Percentiles rank a stretch among this genome's conserved stretches.
These are phyloP conservation scores for Endogone sp. DNA, from an alignment of 192 early-diverging fungal species.

Conservation along the genomic window DNA sequence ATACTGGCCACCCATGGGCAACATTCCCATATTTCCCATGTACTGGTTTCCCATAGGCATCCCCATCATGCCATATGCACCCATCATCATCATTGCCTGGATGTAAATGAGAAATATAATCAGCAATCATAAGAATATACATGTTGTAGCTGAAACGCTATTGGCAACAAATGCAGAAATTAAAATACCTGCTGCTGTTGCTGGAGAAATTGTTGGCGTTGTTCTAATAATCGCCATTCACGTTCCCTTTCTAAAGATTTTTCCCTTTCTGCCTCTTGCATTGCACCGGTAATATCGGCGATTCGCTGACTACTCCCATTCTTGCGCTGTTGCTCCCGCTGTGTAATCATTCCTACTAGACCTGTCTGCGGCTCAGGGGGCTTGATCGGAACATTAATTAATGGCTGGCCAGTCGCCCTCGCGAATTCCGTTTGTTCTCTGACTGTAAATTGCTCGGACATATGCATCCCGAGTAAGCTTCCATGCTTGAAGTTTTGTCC, in stretches of 20 bases:
- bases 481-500: slow-evolving; percentile 29
- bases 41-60: neutral
- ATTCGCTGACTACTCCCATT: slow-evolving; percentile 5
- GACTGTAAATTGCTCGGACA: slow-evolving; percentile 23
- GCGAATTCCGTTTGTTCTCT: slow-evolving; percentile 37
- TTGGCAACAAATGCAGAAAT: neutral
- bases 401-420: slow-evolving; percentile 31
- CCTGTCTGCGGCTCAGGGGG: slow-evolving; percentile 23
- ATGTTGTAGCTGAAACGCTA: neutral
- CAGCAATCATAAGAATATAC: neutral
- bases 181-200: slow-evolving; percentile 16
- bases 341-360: slow-evolving; percentile 31
- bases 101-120: neutral
- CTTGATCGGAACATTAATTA: slow-evolving; percentile 31
- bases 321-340: slow-evolving; percentile 24
- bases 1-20: neutral
- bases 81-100: slow-evolving; percentile 1
- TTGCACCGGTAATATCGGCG: slow-evolving; percentile 15
- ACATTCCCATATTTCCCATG: neutral
- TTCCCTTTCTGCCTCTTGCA: slow-evolving; percentile 21
- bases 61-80: neutral
- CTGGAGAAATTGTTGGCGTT: slow-evolving; percentile 29
- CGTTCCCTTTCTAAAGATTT: slow-evolving; percentile 29
- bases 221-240: slow-evolving; percentile 25
- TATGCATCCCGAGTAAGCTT: slow-evolving; percentile 25